Evolutionary conservation across 768 basidiomycete species (phyloP).

Genomic region (Plicaturopsis crispa): DNA sequence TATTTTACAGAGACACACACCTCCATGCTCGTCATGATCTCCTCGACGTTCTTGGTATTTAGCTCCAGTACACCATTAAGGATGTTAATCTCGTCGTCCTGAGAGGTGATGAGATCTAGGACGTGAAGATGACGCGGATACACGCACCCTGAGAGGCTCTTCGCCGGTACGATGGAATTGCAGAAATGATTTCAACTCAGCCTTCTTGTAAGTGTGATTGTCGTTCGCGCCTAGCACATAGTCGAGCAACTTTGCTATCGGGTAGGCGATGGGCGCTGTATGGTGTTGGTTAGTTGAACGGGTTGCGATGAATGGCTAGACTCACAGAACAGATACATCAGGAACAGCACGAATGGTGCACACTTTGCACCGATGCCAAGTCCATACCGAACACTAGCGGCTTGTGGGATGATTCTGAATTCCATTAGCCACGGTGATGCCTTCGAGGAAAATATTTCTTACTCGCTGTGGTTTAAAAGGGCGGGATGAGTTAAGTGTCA

Average conservation of each 20-base stretch:
- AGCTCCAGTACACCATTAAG: conserved; percentile 75
- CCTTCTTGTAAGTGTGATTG: conserved; percentile 73
- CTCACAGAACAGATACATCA: conserved; percentile 60
- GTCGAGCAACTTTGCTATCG: conserved; percentile 75
- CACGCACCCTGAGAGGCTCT: conserved; percentile 50
- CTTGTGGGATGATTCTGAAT: conserved; percentile 57
- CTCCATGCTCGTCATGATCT: conserved; percentile 60
- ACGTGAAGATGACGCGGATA: too few relatives aligned
- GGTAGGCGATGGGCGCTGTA: conserved; percentile 72
- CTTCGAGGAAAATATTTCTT: conserved; percentile 8
- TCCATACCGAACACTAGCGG: conserved; percentile 71
- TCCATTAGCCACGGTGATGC: background rate
- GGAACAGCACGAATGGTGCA: conserved; percentile 60
- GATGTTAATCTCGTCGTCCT: conserved; percentile 80
- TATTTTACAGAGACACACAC: conserved; percentile 15
- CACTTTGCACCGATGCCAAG: conserved; percentile 74
- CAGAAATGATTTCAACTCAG: conserved; percentile 70
- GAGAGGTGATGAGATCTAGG: too few relatives aligned
- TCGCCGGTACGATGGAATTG: conserved; percentile 70
- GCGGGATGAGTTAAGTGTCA: background rate
- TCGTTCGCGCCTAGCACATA: conserved; percentile 70
- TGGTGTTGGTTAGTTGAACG: background rate
- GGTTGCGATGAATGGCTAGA: conserved; percentile 2
- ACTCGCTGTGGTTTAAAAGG: conserved; percentile 28
- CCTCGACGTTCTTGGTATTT: conserved; percentile 65